These are phyloP conservation scores for Fusarium staphyleae DNA, from an alignment of 2,329 filamentous ascomycete species.

Conservation along the genomic window DNA sequence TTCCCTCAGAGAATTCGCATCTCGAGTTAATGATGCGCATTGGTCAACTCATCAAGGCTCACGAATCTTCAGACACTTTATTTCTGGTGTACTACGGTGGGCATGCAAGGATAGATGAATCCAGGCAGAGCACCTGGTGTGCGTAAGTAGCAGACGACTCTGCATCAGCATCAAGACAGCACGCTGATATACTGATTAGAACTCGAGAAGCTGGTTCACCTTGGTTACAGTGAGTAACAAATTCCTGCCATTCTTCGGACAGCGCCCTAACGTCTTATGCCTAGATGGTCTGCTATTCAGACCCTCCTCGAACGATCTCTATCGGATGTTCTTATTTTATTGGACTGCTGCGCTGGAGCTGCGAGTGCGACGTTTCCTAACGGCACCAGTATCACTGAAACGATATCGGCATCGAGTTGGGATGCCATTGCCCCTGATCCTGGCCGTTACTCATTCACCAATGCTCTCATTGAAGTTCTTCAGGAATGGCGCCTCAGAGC, in stretches of 20 bases:
- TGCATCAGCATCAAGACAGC: not conserved
- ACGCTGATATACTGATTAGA: conserved; percentile 41
- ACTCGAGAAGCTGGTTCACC: conserved; percentile 60
- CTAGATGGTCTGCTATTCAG: conserved; percentile 68
- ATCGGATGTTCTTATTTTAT: conserved; percentile 64
- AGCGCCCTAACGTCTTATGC: conserved; percentile 8
- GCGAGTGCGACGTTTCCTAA: conserved; percentile 66
- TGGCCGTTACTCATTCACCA: conserved; percentile 66
- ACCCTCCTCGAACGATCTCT: conserved; percentile 63
- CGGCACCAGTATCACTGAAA: conserved; percentile 66
- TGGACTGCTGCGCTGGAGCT: conserved; percentile 67
- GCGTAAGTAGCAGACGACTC: conserved; percentile 51
- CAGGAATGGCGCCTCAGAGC: conserved; percentile 62
- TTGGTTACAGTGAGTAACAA: conserved; percentile 58
- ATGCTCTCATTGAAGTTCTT: conserved; percentile 64
- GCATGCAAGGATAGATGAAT: conserved; percentile 66
- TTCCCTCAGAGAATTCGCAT: conserved; percentile 65
- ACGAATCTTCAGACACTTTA: conserved; percentile 62
- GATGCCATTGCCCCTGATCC: conserved; percentile 67
- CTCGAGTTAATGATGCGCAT: conserved; percentile 65
- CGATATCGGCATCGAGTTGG: conserved; percentile 68
- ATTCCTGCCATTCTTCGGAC: not conserved
- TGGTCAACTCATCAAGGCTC: conserved; percentile 63
- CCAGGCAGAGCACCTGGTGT: conserved; percentile 67
- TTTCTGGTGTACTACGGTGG: conserved; percentile 67